Evolutionary conservation across 2,329 filamentous ascomycete species (phyloP).

Genomic region (Ophiostoma ips): DNA sequence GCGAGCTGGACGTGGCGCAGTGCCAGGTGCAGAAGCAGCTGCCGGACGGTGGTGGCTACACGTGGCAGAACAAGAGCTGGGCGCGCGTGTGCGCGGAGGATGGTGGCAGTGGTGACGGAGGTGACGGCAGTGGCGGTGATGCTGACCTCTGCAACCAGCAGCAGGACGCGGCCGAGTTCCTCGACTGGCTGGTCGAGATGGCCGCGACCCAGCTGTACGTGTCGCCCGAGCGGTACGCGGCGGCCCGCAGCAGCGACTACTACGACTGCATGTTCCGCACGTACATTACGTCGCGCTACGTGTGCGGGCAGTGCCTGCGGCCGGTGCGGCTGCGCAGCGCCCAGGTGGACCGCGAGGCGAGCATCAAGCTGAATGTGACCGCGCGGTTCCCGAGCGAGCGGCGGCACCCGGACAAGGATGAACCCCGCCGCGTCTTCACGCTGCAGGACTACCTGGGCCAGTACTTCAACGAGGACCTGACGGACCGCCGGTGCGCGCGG

Average conservation of each 20-base stretch:
- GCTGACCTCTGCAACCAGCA: neutral
- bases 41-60: neutral
- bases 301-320: conserved; percentile 4
- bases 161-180: conserved; percentile 8
- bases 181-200: conserved; percentile 5
- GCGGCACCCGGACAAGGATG: neutral
- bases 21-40: neutral
- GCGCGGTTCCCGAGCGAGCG: neutral
- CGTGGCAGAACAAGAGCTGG: neutral
- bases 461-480: neutral
- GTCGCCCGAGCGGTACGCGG: neutral
- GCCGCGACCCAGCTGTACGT: conserved; percentile 3
- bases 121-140: neutral
- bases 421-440: neutral
- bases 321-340: conserved; percentile 3
- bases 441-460: neutral
- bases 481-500: conserved; percentile 3
- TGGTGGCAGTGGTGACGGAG: neutral
- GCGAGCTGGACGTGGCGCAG: neutral
- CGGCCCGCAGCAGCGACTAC: neutral
- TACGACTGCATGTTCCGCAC: conserved; percentile 6
- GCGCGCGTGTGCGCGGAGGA: neutral
- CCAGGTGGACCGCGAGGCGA: neutral
- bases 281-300: neutral
- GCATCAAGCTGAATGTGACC: neutral